Conservation (phyloP, 768 basidiomycete species). For the Termitomyces sp. region DNA sequence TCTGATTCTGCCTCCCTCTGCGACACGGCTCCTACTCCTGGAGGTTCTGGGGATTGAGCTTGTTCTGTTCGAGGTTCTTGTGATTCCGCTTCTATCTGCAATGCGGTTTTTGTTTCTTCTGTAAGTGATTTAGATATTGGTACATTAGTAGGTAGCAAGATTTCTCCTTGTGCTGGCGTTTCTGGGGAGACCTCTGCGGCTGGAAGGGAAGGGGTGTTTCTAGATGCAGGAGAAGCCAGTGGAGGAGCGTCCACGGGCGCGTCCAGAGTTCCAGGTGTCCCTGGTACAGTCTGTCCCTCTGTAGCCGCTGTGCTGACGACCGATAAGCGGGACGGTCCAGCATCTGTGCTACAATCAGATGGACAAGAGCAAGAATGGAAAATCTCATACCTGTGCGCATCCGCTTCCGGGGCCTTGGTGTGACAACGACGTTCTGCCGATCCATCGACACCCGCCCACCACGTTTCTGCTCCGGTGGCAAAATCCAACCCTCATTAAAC, state of each 20-base stretch:
- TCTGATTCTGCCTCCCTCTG: background rate
- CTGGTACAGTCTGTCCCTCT: conserved; percentile 39
- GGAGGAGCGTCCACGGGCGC: background rate
- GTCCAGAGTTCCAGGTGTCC: conserved; percentile 24
- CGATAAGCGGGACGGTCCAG: conserved; percentile 41
- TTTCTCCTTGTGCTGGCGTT: background rate
- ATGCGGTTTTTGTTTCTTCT: background rate
- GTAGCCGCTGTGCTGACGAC: conserved; percentile 43
- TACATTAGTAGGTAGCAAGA: background rate
- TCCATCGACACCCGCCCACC: conserved; percentile 52
- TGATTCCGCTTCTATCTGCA: background rate
- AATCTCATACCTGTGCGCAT: conserved; percentile 38
- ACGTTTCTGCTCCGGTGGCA: conserved; percentile 71
- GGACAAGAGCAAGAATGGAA: conserved; percentile 14
- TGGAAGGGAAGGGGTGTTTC: background rate
- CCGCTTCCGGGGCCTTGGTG: conserved; percentile 52
- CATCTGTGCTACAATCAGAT: conserved; percentile 23
- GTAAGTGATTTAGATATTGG: background rate
- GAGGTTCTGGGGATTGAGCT: background rate
- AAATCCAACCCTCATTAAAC: conserved; percentile 88
- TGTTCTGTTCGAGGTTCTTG: background rate
- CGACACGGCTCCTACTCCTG: background rate
- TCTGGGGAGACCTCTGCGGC: background rate
- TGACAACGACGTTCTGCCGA: conserved; percentile 33
- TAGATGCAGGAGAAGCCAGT: background rate